phyloP scores from a whole-genome alignment of 148 eudicot species.

The Camellia sinensis region DNA sequence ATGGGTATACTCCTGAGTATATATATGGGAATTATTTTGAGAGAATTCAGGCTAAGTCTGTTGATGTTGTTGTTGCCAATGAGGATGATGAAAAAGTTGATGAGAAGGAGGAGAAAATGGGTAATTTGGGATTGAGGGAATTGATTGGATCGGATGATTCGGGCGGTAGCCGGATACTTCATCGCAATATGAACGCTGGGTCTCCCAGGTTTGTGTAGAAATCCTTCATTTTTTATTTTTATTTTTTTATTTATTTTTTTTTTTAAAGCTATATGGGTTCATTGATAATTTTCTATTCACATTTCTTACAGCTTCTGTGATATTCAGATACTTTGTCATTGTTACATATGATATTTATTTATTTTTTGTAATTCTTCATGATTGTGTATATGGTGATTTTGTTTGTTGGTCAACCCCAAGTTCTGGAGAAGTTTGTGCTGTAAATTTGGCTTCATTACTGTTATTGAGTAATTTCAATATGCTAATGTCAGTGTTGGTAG shows the following conservation, averaged over 20 bases:
- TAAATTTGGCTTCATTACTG: no score
- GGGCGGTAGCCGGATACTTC: slow-evolving; percentile 45
- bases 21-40: slow-evolving; percentile 93
- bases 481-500: no score
- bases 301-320: neutral
- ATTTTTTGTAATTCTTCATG: neutral
- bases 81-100: slow-evolving; percentile 26
- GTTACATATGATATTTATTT: neutral
- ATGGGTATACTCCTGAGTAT: slow-evolving; percentile 81
- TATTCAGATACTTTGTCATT: neutral
- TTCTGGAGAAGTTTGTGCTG: no score
- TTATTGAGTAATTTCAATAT: no score
- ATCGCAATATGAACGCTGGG: slow-evolving; percentile 42
- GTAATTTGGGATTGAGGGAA: slow-evolving; percentile 60
- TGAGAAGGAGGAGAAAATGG: slow-evolving; percentile 32
- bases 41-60: slow-evolving; percentile 31
- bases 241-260: no score
- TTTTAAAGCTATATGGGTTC: neutral
- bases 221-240: neutral
- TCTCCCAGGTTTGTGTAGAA: slow-evolving; percentile 18
- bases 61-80: neutral
- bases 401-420: no score
- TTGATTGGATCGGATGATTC: slow-evolving; percentile 50
- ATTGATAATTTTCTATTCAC: neutral
- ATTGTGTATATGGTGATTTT: no score